Base-by-base conservation (phyloP, 164 flowering plant species). In the Sextonia rubra region DNA sequence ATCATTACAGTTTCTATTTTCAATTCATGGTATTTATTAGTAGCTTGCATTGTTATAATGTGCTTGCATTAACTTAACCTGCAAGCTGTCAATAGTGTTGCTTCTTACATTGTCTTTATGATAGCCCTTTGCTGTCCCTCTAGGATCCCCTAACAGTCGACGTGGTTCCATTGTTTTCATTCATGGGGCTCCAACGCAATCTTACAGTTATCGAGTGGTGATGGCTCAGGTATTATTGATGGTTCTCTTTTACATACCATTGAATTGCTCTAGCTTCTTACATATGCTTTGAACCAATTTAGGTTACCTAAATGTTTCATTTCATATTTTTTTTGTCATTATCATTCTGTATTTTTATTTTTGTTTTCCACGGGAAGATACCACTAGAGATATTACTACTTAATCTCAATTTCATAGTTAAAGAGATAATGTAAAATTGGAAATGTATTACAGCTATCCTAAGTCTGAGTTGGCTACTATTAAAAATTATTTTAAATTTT, bases 101-200 rank as follows among this genome's bases (percentile, higher is more conserved):
- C 65, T 24, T 44, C 37, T 32, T 32, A 37, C n/a, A 66, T 37
- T 18, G 24, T 7, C 20, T 18, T 37, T 44, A 18, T 66, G 69
- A 66, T 32, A 44, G 32, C n/a, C 32, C 69, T 6, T 11, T 20
- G n/a, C 37, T 71, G 32, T 8, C 44, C 49, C 55, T 82, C 75
- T 79, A 93, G 98, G 99, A 75, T 85, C 92, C 20, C 75, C 86
- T 47, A 81, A 82, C 25, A 87, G 89, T 73, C 73, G 80, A 37
- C 90, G 94, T 52, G 97, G 94, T 77, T 89, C 97, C 56, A 69
- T 95, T 77, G 82, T 93, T 60, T 95, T 95, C 73, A 86, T 95
- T 66, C 99, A 95, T 72, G 99, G 99, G 5, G 99, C 99, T 72
- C 99, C 98, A 72, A 85, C 99, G 64, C 99, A 95, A 75, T 95